Evolutionary conservation across 2,329 filamentous ascomycete species (phyloP), one percentile per base, ranked within the genome.

Genomic region (Colletotrichum truncatum): DNA sequence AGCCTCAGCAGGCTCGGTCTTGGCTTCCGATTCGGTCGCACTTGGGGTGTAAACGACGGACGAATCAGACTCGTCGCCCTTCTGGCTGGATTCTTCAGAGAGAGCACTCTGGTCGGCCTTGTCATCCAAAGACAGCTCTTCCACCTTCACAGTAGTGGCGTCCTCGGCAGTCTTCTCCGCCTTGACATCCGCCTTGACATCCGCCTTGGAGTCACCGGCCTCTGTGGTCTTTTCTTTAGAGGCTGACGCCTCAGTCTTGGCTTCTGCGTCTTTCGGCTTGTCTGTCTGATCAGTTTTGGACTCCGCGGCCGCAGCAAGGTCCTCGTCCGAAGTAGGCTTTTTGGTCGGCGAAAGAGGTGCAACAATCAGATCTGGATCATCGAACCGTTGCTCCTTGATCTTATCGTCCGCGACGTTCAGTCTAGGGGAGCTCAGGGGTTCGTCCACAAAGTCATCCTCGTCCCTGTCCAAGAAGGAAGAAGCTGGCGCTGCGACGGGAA

Each of bases 371-470:
- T 87, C 84, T 0, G 84, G 81, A 18, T 88, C 85, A n/a, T 86
- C 84, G 60, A 87, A 85, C 2, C 80, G 78, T 36, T 79, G 77
- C 61, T 83, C 78, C 11, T 85, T 85, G 4, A 85, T 76, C 45
- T 85, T 86, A 66, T 87, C 84, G 30, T 86, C 86, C 49, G 87
- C 85, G 16, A 91, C 82, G 16, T 87, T 83, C 8, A 95, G 83
- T 5, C 84, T 82, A 3, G 88, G 87, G 4, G 91, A 92, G 69
- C 87, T 91, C 16, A 93, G 81, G 3, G 92, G 91, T 75, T 94
- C 91, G 67, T 94, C 91, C 18, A 94, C 90, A 73, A 94, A 92
- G 64, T 93, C 90, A 54, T 91, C 90, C 58, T 91, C 90, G 68
- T 90, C 87, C 72, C 86, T 87, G 23, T 74, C 74, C 48, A 77